Percentiles rank a stretch among this genome's conserved stretches.
Evolutionary conservation across 1,139 yeast genomes (phyloP).

Genomic region (Blastobotrys illinoisensis): DNA sequence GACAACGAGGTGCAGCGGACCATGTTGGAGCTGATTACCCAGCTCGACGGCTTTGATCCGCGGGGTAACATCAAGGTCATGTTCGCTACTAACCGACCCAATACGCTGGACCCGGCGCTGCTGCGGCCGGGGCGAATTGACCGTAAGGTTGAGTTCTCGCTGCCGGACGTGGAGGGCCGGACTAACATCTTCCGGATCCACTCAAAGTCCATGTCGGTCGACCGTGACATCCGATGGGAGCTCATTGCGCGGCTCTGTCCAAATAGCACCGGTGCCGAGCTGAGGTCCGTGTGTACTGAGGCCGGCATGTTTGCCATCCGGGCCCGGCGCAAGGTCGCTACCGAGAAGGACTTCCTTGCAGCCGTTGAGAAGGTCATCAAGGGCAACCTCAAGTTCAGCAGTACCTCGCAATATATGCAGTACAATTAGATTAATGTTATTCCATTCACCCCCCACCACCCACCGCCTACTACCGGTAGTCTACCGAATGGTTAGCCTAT

Average conservation of each 20-base stretch:
- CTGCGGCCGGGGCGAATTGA: conserved; percentile 98
- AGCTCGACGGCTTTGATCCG: conserved; percentile 96
- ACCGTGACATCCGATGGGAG: conserved; percentile 97
- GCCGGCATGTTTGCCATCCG: conserved; percentile 99
- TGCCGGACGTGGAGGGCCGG: conserved; percentile 96
- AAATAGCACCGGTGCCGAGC: conserved; percentile 96
- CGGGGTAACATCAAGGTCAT: conserved; percentile 97
- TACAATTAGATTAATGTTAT: conserved; percentile 51
- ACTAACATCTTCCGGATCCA: conserved; percentile 96
- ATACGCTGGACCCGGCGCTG: conserved; percentile 94
- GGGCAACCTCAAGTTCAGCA: conserved; percentile 96
- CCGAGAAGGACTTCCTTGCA: conserved; percentile 93
- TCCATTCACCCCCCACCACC: not conserved
- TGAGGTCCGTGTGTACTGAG: conserved; percentile 93
- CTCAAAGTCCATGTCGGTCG: conserved; percentile 93
- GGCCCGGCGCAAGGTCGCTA: conserved; percentile 95
- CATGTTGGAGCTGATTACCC: conserved; percentile 96
- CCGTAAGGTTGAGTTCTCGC: conserved; percentile 92
- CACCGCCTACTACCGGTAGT: too few species aligned
- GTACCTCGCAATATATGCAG: conserved; percentile 97
- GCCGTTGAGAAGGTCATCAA: conserved; percentile 98
- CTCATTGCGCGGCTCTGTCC: conserved; percentile 95
- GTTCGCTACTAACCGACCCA: conserved; percentile 99
- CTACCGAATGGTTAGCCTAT: too few species aligned
- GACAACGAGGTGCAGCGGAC: conserved; percentile 99